A percentile compares a stretch with the other conserved stretches of the same genome.
phyloP scores from a whole-genome alignment of 2,329 filamentous ascomycete species.

The Colletotrichum sp. region DNA sequence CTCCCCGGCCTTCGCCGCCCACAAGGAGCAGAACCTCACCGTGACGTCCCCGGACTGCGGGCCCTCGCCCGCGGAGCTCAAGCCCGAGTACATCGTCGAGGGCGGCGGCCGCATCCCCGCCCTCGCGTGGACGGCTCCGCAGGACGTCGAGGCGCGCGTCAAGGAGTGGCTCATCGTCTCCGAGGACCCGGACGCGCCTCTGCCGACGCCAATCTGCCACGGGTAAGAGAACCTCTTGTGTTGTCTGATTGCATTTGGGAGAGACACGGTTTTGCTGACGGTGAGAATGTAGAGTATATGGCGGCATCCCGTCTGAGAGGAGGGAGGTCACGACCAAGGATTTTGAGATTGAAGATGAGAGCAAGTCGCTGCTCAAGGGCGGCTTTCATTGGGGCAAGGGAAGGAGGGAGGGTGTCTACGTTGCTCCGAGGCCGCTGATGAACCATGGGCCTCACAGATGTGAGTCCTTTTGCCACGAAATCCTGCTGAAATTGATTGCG shows the following conservation, averaged over 20 bases:
- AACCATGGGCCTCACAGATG: slow-evolving; percentile 58
- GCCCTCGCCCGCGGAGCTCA: slow-evolving; percentile 36
- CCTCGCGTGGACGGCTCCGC: slow-evolving; percentile 41
- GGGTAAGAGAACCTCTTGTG: slow-evolving; percentile 34
- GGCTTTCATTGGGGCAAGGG: slow-evolving; percentile 54
- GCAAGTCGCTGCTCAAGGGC: slow-evolving; percentile 37
- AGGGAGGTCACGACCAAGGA: slow-evolving; percentile 39
- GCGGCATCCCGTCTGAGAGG: slow-evolving; percentile 39
- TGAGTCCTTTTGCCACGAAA: slow-evolving; percentile 25
- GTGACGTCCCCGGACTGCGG: slow-evolving; percentile 46
- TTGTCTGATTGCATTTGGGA: fast-evolving
- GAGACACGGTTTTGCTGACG: background rate
- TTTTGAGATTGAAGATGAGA: slow-evolving; percentile 35
- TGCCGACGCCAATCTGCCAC: slow-evolving; percentile 49
- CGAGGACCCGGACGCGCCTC: slow-evolving; percentile 52
- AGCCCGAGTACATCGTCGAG: slow-evolving; percentile 40
- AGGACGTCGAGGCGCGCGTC: slow-evolving; percentile 29
- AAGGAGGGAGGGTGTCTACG: slow-evolving; percentile 43
- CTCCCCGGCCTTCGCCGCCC: slow-evolving; percentile 35
- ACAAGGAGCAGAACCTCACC: slow-evolving; percentile 38
- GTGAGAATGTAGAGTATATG: slow-evolving; percentile 33
- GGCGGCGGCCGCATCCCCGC: slow-evolving; percentile 44
- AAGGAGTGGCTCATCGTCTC: slow-evolving; percentile 50
- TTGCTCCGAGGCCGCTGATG: slow-evolving; percentile 49
- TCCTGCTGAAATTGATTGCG: background rate